Evolutionary conservation across 192 early-diverging fungal species (phyloP).

Genomic region (Cetraspora pellucida): DNA sequence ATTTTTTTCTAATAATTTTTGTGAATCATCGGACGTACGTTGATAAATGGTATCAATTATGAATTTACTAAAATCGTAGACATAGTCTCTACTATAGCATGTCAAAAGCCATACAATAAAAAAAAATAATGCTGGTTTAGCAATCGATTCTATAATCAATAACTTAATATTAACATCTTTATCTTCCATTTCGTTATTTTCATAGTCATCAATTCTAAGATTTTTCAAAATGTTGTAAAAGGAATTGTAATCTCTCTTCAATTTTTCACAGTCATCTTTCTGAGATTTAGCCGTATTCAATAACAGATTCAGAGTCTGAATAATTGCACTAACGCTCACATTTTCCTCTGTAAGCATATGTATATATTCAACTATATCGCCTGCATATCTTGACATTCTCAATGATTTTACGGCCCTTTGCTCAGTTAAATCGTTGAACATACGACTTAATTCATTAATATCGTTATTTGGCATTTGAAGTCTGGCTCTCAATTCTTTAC

Average conservation of each 20-base stretch:
- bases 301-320: background rate
- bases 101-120: too few species aligned
- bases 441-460: background rate
- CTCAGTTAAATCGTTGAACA: background rate
- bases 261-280: background rate
- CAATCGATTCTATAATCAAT: too few species aligned
- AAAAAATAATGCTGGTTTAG: too few species aligned
- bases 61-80: too few species aligned
- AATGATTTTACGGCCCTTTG: background rate
- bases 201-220: too few species aligned
- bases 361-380: background rate
- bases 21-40: too few species aligned
- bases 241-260: background rate
- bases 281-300: background rate
- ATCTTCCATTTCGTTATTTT: too few species aligned
- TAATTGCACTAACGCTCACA: background rate
- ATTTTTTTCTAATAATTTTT: too few species aligned
- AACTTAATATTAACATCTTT: too few species aligned
- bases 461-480: background rate
- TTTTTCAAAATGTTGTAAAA: too few species aligned
- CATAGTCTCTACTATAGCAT: too few species aligned
- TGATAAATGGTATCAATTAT: too few species aligned
- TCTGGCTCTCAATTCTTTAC: background rate
- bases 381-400: background rate
- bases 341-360: background rate